Percentiles rank a stretch among this genome's conserved stretches.
These are phyloP conservation scores for Wallacemonas sp. DNA, from an alignment of 208 protist genomes.

Conservation along the genomic window DNA sequence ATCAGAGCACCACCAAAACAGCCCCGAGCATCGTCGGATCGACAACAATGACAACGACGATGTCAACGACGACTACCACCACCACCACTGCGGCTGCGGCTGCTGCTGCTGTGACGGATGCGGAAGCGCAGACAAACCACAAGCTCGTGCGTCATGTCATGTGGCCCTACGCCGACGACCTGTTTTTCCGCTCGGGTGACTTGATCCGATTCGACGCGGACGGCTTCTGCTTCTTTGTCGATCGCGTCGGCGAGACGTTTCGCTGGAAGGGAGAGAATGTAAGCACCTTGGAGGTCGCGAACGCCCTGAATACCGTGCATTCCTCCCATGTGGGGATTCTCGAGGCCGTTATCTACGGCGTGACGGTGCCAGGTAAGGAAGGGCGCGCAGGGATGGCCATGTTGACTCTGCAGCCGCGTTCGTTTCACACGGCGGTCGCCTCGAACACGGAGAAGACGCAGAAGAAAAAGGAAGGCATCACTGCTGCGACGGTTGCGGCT, in stretches of 20 bases:
- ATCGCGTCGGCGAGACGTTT: conserved; percentile 81
- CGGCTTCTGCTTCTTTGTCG: conserved; percentile 77
- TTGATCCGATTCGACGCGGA: conserved; percentile 49
- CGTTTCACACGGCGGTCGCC: neutral
- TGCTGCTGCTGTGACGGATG: neutral
- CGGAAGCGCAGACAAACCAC: conserved; percentile 27
- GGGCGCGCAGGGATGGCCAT: conserved; percentile 72
- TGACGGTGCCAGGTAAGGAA: conserved; percentile 45
- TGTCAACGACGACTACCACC: too few relatives aligned
- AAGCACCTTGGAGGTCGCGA: conserved; percentile 67
- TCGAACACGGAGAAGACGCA: neutral
- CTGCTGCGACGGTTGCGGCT: too few relatives aligned
- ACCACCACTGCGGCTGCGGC: neutral
- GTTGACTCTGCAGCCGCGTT: conserved; percentile 32
- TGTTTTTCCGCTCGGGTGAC: conserved; percentile 75
- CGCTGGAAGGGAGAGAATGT: conserved; percentile 89
- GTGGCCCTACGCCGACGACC: conserved; percentile 45
- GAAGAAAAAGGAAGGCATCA: neutral
- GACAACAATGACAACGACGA: neutral
- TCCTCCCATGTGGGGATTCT: conserved; percentile 34
- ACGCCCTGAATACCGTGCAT: conserved; percentile 39
- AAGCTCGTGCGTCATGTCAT: conserved; percentile 60
- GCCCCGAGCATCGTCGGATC: neutral
- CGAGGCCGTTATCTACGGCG: conserved; percentile 76
- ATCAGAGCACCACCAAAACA: conserved; percentile 22